phyloP scores from a whole-genome alignment of 768 basidiomycete genomes.

The Kockovaella imperatae region DNA sequence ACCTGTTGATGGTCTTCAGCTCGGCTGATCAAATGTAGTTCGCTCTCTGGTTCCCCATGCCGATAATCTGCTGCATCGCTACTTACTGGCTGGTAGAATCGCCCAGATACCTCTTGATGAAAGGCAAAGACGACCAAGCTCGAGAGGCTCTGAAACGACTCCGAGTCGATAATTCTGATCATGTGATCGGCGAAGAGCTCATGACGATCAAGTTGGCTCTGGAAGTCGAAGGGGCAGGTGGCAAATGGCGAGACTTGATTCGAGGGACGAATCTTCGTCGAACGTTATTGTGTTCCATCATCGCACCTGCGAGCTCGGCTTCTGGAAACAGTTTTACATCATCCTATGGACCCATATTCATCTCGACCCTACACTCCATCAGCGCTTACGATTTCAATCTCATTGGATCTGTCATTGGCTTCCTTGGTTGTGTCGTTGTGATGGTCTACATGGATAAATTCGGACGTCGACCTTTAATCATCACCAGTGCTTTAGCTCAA shows the following conservation, averaged over 20 bases:
- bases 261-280: background rate
- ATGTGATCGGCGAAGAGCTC: background rate
- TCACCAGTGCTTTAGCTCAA: too few relatives aligned
- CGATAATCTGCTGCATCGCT: background rate
- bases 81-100: background rate
- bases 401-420: too few relatives aligned
- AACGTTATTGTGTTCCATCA: background rate
- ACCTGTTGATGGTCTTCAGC: too few relatives aligned
- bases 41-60: too few relatives aligned
- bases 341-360: background rate
- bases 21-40: too few relatives aligned
- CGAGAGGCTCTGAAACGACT: background rate
- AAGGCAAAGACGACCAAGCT: background rate
- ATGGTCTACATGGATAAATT: too few relatives aligned
- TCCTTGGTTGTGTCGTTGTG: too few relatives aligned
- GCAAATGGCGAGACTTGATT: background rate
- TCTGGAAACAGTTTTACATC: background rate
- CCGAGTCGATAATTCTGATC: background rate
- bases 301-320: background rate
- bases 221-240: background rate
- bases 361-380: background rate
- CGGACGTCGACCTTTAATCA: too few relatives aligned
- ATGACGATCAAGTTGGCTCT: background rate
- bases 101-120: background rate
- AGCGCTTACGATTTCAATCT: background rate